phyloP scores from a whole-genome alignment of 805 yeast species.

The Metschnikowia proteae region DNA sequence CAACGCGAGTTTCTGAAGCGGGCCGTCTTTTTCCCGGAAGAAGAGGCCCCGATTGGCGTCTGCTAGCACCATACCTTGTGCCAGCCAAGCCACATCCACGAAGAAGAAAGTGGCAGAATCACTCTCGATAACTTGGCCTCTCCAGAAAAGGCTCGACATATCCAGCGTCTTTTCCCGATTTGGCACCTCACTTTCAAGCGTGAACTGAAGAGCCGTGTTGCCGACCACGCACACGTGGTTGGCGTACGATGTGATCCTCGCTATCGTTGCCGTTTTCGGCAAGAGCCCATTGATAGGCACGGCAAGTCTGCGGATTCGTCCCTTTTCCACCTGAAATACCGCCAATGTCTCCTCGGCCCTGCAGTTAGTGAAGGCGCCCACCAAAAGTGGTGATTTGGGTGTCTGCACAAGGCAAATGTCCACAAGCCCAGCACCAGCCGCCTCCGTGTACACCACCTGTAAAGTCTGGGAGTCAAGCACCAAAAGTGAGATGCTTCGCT shows the following conservation, averaged over 20 bases:
- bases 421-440: not conserved
- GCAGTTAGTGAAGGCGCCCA: conserved; percentile 7
- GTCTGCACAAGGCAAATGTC: conserved; percentile 7
- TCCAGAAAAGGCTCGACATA: conserved; percentile 1
- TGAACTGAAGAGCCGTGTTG: not conserved
- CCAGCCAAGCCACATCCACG: conserved; percentile 13
- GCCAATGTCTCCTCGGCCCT: not conserved
- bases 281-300: conserved; percentile 6
- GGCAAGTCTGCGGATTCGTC: not conserved
- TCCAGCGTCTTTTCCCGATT: not conserved
- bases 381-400: not conserved
- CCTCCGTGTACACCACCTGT: not conserved
- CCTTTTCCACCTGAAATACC: conserved; percentile 4
- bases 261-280: conserved; percentile 6
- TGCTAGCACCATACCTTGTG: conserved; percentile 6
- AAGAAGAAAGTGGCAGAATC: conserved; percentile 7
- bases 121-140: not conserved
- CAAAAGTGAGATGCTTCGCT: conserved; percentile 1
- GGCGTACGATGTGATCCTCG: conserved; percentile 5
- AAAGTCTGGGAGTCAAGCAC: conserved; percentile 8
- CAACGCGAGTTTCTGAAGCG: conserved; percentile 4
- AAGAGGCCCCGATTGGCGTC: conserved; percentile 11
- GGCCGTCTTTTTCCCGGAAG: not conserved
- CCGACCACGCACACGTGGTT: conserved; percentile 9
- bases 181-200: not conserved